A percentile compares a stretch with the other conserved stretches of the same genome.
These are phyloP conservation scores for Stagonosporopsis vannaccii DNA, from an alignment of 2,329 filamentous ascomycete species.

Conservation along the genomic window DNA sequence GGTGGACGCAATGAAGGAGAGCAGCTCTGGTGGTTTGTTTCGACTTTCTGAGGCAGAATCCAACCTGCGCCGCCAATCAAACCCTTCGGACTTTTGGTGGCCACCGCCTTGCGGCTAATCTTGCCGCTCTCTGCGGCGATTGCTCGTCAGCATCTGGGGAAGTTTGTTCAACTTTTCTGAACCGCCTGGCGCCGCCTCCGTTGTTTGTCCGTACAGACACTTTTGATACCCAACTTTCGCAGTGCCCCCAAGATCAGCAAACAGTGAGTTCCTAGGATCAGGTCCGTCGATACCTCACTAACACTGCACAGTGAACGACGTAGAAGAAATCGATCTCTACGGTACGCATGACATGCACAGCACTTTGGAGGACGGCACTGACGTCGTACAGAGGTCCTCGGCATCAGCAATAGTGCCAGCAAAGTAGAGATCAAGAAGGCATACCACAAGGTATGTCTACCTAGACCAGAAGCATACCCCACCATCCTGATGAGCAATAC, in stretches of 20 bases:
- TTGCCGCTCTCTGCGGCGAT: constrained; percentile 9
- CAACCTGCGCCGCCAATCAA: constrained; percentile 9
- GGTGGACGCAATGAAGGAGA: not conserved
- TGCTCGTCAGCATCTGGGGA: constrained; percentile 10
- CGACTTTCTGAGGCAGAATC: constrained; percentile 26
- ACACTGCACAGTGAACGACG: constrained; percentile 21
- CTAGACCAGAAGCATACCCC: not conserved
- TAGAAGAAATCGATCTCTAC: constrained; percentile 67
- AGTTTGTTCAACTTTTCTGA: constrained; percentile 15
- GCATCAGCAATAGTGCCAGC: constrained; percentile 73
- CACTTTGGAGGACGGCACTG: not conserved
- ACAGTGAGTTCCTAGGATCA: not conserved
- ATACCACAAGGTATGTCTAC: constrained; percentile 81
- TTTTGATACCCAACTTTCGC: not conserved
- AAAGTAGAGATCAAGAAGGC: constrained; percentile 91
- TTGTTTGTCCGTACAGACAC: not conserved
- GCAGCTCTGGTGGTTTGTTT: not conserved
- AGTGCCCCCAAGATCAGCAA: not conserved
- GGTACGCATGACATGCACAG: constrained; percentile 39
- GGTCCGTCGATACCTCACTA: not conserved
- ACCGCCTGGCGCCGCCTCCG: not conserved
- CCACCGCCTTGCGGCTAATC: constrained; percentile 20
- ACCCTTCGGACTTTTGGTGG: constrained; percentile 12
- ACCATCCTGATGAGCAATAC: constrained; percentile 9
- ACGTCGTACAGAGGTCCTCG: constrained; percentile 72